phyloP scores from a whole-genome alignment of 2,329 filamentous ascomycete genomes.

The Xylariaceae sp. region DNA sequence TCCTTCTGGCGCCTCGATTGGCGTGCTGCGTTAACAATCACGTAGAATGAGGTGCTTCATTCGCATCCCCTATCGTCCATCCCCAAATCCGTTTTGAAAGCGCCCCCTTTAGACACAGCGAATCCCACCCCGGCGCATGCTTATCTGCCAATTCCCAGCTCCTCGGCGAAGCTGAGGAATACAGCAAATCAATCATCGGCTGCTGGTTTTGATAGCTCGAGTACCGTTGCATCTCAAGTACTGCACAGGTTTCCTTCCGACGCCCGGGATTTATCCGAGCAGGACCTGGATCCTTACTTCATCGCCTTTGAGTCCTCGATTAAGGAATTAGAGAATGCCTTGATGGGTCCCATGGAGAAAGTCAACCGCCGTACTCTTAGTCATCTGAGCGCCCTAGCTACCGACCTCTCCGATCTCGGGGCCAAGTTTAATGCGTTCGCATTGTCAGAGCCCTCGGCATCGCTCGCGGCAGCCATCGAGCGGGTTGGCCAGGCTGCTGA shows the following conservation, averaged over 20 bases:
- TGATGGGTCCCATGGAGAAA: slow-evolving; percentile 94
- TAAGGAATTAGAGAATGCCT: slow-evolving; percentile 80
- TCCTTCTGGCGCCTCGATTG: not conserved
- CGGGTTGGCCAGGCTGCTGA: slow-evolving; percentile 92
- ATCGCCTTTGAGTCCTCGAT: slow-evolving; percentile 88
- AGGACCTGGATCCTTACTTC: slow-evolving; percentile 94
- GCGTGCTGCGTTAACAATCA: slow-evolving; percentile 27
- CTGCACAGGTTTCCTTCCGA: slow-evolving; percentile 81
- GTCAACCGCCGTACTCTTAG: slow-evolving; percentile 86
- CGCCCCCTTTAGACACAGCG: slow-evolving; percentile 91
- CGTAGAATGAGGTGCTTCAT: slow-evolving; percentile 86
- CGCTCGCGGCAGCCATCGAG: slow-evolving; percentile 88
- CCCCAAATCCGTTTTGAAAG: slow-evolving; percentile 89
- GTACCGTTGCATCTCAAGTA: slow-evolving; percentile 48
- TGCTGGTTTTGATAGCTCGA: slow-evolving; percentile 36
- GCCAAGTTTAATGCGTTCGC: slow-evolving; percentile 98
- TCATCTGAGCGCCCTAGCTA: slow-evolving; percentile 76
- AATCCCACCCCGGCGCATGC: slow-evolving; percentile 83
- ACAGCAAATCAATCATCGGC: slow-evolving; percentile 37
- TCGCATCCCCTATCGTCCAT: slow-evolving; percentile 87
- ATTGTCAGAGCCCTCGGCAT: slow-evolving; percentile 83
- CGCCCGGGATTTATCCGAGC: slow-evolving; percentile 70
- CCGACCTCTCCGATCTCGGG: slow-evolving; percentile 87
- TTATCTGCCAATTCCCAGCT: slow-evolving; percentile 80
- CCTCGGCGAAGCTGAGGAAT: slow-evolving; percentile 79